Percentiles rank a stretch among this genome's conserved stretches.
Evolutionary conservation across 2,329 filamentous ascomycete species (phyloP).

Genomic region (Fusarium metavorans): DNA sequence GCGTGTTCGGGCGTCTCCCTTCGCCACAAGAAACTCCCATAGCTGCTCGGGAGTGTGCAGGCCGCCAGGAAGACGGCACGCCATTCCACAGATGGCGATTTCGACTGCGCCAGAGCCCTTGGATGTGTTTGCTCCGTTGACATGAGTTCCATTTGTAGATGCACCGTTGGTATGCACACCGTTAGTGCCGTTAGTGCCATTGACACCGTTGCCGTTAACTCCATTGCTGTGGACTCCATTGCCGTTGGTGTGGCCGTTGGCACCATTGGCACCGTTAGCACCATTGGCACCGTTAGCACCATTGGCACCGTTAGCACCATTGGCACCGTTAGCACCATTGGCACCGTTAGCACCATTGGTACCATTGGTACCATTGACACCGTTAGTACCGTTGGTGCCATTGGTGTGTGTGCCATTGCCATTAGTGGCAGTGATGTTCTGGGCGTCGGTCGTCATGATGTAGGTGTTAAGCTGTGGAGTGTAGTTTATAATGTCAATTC

Average conservation of each 20-base stretch:
- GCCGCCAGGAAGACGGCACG: conserved; percentile 41
- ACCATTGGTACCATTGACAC: neutral
- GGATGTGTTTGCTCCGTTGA: neutral
- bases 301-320: neutral
- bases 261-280: neutral
- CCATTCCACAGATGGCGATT: conserved; percentile 47
- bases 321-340: neutral
- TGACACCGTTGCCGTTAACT: neutral
- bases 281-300: neutral
- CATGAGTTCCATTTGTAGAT: neutral
- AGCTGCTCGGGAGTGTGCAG: conserved; percentile 31
- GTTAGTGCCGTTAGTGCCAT: conserved; percentile 1
- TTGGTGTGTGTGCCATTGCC: neutral
- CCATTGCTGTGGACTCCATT: neutral
- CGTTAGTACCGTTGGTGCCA: neutral
- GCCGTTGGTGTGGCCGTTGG: neutral
- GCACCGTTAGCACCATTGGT: neutral
- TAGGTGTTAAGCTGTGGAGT: neutral
- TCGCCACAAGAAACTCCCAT: conserved; percentile 43
- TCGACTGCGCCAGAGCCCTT: neutral
- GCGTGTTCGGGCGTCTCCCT: conserved; percentile 32
- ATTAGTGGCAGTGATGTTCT: neutral
- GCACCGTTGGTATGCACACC: conserved; percentile 1
- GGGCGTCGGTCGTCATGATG: neutral
- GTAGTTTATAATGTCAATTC: neutral